Conservation (phyloP, 2,329 filamentous ascomycete species). For the Trichoderma gracile region DNA sequence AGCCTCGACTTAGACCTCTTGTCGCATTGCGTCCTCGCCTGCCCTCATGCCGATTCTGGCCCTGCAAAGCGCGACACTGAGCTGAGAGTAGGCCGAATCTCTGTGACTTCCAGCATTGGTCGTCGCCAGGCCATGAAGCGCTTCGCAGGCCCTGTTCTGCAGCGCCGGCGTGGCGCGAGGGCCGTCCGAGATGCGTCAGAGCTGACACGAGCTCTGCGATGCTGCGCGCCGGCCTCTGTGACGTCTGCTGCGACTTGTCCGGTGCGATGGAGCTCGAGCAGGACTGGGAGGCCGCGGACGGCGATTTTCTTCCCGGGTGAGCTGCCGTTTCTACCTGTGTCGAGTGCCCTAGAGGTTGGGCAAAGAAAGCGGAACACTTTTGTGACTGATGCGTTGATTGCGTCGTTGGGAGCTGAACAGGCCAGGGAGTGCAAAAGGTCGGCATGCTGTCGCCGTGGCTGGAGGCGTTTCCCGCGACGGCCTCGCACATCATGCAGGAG, state of each 20-base stretch:
- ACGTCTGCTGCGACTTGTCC: conserved; percentile 24
- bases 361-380: not conserved
- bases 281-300: conserved; percentile 47
- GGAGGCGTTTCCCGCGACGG: conserved; percentile 77
- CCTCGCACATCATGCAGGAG: conserved; percentile 75
- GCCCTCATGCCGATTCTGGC: not conserved
- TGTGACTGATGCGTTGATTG: conserved; percentile 11
- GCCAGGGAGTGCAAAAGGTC: conserved; percentile 85
- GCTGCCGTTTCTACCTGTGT: conserved; percentile 18
- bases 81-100: conserved; percentile 8
- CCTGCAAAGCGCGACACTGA: conserved; percentile 24
- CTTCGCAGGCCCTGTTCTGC: conserved; percentile 36
- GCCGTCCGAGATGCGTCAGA: conserved; percentile 14
- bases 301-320: conserved; percentile 63
- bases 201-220: conserved; percentile 21
- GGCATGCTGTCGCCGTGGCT: conserved; percentile 88
- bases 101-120: conserved; percentile 24
- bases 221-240: conserved; percentile 12
- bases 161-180: conserved; percentile 33
- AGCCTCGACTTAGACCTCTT: not conserved
- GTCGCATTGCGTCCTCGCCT: not conserved
- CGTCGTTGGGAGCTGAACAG: conserved; percentile 46
- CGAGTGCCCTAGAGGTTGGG: conserved; percentile 1
- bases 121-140: conserved; percentile 38
- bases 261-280: conserved; percentile 37